Evolutionary conservation across 441 rosid genomes (phyloP), one percentile per base, ranked within the genome.

Genomic region (Erodium moschatum): DNA sequence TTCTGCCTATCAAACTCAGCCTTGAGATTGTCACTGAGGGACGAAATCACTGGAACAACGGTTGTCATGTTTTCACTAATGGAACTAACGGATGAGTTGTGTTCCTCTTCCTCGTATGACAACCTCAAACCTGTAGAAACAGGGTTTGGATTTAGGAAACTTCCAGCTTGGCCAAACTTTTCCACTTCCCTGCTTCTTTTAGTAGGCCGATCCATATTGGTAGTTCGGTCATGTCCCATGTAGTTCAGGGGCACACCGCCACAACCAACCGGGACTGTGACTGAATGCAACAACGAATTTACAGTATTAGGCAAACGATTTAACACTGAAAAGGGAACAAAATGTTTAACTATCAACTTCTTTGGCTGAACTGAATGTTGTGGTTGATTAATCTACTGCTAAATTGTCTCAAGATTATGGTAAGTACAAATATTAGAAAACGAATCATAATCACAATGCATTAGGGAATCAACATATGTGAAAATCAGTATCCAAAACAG

Each of bases 41-140:
- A 81, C 60, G 80, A 71, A 24, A 82, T 44, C 35, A 78, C 54
- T 19, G 89, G 83, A 15, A 81, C 77, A 27, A 78, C 69, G 38
- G 72, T 71, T 24, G 75, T 40, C 67, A 85, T 77, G 70, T 72
- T 77, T n/a, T 82, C 90, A 72, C 85, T 81, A 46, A 73, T 81
- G 70, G 85, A 80, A 63, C 88, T 77, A 67, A 82, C 78, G 0
- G 90, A 80, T 66, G 95, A 85, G 74, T 88, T 88, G 65, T 71
- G 88, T 70, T 85, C 89, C 61, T 88, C 95, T 65, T 88, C 89
- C 58, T 84, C 91, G 31, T 68, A 81, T 1, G 89, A 83, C 54
- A 86, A 83, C 69, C 75, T 86, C 70, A 86, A 75, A 69, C 91
- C 91, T 46, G 85, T 86, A 5, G 91, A 88, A 38, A 85, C 86